These are phyloP conservation scores for Diaporthe ilicicola DNA, from an alignment of 2,329 filamentous ascomycete genomes.

Conservation along the genomic window DNA sequence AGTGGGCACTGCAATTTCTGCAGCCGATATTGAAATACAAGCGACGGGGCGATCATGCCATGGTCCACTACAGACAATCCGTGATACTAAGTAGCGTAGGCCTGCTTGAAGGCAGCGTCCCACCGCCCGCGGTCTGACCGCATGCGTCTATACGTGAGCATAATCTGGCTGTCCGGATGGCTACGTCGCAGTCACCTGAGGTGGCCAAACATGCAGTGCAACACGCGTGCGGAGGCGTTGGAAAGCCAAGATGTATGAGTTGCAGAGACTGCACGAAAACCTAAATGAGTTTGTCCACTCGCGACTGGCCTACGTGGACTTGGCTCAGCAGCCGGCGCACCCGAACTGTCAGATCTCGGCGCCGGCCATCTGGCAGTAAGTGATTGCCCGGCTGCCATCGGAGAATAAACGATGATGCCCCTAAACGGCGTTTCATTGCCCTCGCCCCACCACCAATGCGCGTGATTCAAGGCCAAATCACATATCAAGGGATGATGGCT, in stretches of 20 bases:
- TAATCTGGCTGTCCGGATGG: not conserved
- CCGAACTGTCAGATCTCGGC: not conserved
- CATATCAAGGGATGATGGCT: not conserved
- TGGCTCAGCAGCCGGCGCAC: not conserved
- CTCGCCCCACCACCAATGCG: constrained; percentile 11
- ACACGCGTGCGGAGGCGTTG: not conserved
- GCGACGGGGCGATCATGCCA: not conserved
- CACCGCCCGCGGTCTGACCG: not conserved
- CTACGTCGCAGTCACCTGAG: not conserved
- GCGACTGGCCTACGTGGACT: not conserved
- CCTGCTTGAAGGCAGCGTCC: not conserved
- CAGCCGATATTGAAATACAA: not conserved
- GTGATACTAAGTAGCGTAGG: not conserved
- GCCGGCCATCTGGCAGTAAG: not conserved
- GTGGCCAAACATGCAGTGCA: not conserved
- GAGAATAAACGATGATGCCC: not conserved
- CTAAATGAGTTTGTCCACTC: not conserved
- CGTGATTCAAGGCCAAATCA: not conserved
- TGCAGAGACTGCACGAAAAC: not conserved
- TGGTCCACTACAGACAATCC: constrained; percentile 2
- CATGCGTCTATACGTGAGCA: not conserved
- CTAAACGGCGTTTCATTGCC: not conserved
- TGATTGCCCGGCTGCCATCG: not conserved
- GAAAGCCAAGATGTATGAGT: not conserved
- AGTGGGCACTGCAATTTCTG: not conserved